Conservation (phyloP, 2,329 filamentous ascomycete species). For the Calonectria pteridis region DNA sequence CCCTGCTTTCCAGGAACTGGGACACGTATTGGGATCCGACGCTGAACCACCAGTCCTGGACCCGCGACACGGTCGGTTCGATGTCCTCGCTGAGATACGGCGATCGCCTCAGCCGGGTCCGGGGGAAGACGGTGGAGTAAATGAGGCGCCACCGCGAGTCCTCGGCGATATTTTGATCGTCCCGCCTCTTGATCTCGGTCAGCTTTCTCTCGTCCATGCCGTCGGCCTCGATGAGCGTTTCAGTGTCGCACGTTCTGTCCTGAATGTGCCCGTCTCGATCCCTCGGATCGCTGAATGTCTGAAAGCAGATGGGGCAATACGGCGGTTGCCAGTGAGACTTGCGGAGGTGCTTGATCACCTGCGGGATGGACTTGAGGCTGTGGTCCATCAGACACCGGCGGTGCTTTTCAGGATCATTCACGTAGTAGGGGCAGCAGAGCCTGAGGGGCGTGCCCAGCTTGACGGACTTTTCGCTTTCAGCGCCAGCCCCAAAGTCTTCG, state of each 20-base stretch:
- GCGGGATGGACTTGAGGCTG: background rate
- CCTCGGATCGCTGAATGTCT: background rate
- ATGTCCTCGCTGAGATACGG: background rate
- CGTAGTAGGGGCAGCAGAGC: background rate
- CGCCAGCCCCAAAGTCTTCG: background rate
- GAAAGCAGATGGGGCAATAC: background rate
- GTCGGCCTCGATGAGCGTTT: background rate
- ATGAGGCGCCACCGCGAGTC: background rate
- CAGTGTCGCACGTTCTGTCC: background rate
- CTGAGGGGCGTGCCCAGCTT: background rate
- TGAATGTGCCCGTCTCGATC: background rate
- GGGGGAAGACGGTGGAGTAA: background rate
- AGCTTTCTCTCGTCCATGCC: background rate
- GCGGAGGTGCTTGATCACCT: background rate
- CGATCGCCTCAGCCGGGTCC: background rate
- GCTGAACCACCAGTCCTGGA: background rate
- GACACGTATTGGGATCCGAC: background rate
- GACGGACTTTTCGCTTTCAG: background rate
- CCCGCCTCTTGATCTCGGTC: background rate
- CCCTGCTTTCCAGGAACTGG: background rate
- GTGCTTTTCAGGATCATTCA: background rate
- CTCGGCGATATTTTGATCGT: background rate
- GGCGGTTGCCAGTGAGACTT: background rate
- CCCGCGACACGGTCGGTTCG: background rate
- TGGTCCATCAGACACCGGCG: background rate